Evolutionary conservation across 2,329 filamentous ascomycete species (phyloP).

Genomic region (Aspergillus udagawae): DNA sequence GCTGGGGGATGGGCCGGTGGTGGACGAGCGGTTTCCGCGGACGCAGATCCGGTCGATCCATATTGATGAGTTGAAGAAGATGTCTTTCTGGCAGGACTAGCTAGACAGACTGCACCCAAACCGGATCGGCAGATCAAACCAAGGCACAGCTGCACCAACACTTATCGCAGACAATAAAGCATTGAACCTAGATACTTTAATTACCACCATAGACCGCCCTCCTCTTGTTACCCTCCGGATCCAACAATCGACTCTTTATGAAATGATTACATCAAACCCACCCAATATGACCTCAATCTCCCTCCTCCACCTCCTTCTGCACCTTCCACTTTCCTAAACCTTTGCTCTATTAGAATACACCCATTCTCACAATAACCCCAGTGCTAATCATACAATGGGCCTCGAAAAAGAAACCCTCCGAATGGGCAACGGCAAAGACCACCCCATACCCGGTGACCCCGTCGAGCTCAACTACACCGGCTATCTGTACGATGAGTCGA

Average conservation of each 20-base stretch:
- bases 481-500: constrained; percentile 67
- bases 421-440: constrained; percentile 58
- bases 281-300: background rate
- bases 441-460: constrained; percentile 62
- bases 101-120: background rate
- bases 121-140: too few species aligned
- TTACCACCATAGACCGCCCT: background rate
- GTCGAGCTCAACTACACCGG: constrained; percentile 92
- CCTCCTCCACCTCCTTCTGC: background rate
- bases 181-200: background rate
- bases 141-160: background rate
- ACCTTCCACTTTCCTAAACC: background rate
- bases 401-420: constrained; percentile 65
- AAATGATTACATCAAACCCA: background rate
- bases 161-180: background rate
- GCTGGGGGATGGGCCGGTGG: constrained; percentile 18
- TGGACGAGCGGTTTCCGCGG: constrained; percentile 35
- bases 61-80: constrained; percentile 32
- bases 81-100: constrained; percentile 27
- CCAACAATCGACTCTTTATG: background rate
- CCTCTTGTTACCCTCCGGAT: background rate
- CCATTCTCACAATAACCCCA: background rate
- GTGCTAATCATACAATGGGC: constrained; percentile 53
- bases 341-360: background rate
- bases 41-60: constrained; percentile 29